A percentile compares a stretch with the other conserved stretches of the same genome.
Conservation (phyloP, 2,329 filamentous ascomycete species). For the Alternaria hordeiaustralica region DNA sequence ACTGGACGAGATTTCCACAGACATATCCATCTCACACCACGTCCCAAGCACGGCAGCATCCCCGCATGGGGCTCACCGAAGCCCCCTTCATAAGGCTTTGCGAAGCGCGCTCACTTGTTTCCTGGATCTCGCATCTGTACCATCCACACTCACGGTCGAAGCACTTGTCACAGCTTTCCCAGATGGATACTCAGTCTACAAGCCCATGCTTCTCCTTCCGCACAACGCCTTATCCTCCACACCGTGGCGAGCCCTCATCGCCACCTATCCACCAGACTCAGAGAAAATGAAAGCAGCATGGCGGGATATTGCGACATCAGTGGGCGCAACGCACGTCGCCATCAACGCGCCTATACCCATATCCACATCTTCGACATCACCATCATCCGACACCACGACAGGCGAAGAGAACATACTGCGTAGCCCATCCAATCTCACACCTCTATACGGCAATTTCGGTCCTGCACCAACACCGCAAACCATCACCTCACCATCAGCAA, state of each 20-base stretch:
- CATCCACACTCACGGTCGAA: conserved; percentile 20
- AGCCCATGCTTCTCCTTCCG: conserved; percentile 64
- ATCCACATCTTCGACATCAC: conserved; percentile 9
- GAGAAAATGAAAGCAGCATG: conserved; percentile 32
- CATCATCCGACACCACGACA: background rate
- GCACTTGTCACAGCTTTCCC: conserved; percentile 36
- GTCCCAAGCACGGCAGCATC: background rate
- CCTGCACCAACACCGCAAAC: conserved; percentile 41
- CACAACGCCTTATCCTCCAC: conserved; percentile 51
- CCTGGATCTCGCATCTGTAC: conserved; percentile 14
- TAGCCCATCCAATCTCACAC: conserved; percentile 72
- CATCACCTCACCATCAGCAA: conserved; percentile 29
- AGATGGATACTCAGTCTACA: conserved; percentile 62
- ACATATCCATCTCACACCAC: conserved; percentile 22
- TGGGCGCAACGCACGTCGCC: conserved; percentile 63
- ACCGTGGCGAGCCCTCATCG: conserved; percentile 45
- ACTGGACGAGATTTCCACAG: conserved; percentile 13
- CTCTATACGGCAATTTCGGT: conserved; percentile 79
- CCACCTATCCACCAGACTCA: conserved; percentile 29
- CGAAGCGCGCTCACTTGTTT: conserved; percentile 20
- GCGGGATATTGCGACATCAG: conserved; percentile 41
- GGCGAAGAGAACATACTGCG: conserved; percentile 69
- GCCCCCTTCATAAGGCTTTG: conserved; percentile 33
- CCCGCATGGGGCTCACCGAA: conserved; percentile 5
- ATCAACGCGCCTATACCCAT: conserved; percentile 63